Percentiles rank a stretch among this genome's conserved stretches.
phyloP scores from a whole-genome alignment of 2,329 filamentous ascomycete genomes.

The Ophiostoma montium region DNA sequence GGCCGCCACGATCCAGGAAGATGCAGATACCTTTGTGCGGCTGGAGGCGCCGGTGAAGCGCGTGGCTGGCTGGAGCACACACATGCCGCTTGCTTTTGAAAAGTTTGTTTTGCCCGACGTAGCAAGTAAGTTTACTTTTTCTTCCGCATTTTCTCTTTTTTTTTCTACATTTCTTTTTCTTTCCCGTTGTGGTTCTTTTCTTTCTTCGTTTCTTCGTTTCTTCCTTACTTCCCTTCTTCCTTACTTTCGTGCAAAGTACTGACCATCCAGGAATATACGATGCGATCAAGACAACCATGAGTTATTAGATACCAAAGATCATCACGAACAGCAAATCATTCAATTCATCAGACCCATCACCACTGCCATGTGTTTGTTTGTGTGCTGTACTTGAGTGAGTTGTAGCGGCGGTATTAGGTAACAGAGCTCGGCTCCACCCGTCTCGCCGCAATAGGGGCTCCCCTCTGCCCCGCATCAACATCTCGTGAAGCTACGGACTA shows the following conservation, averaged over 20 bases:
- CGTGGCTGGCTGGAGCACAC: conserved; percentile 82
- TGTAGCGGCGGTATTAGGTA: not conserved
- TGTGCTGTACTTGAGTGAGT: not conserved
- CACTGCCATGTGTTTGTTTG: no score
- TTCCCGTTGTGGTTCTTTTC: no score
- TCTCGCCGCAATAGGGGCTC: not conserved
- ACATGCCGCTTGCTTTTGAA: conserved; percentile 67
- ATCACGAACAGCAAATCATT: not conserved
- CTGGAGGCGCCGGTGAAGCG: conserved; percentile 76
- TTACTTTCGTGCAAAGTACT: not conserved
- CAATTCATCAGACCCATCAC: no score
- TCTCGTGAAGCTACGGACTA: no score
- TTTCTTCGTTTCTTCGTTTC: not conserved
- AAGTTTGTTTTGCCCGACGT: conserved; percentile 74
- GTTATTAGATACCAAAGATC: conserved; percentile 34
- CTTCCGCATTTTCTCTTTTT: not conserved
- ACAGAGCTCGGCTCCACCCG: not conserved
- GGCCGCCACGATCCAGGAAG: conserved; percentile 75
- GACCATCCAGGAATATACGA: conserved; percentile 49
- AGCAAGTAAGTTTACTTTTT: conserved; percentile 49
- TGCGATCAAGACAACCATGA: conserved; percentile 46
- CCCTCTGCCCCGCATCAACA: not conserved
- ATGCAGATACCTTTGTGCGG: conserved; percentile 57
- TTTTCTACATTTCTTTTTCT: not conserved
- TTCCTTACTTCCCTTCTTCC: no score